Evolutionary conservation across 108 stramenopile genomes (phyloP).

Genomic region (Cyclotella choctawhatcheeana): DNA sequence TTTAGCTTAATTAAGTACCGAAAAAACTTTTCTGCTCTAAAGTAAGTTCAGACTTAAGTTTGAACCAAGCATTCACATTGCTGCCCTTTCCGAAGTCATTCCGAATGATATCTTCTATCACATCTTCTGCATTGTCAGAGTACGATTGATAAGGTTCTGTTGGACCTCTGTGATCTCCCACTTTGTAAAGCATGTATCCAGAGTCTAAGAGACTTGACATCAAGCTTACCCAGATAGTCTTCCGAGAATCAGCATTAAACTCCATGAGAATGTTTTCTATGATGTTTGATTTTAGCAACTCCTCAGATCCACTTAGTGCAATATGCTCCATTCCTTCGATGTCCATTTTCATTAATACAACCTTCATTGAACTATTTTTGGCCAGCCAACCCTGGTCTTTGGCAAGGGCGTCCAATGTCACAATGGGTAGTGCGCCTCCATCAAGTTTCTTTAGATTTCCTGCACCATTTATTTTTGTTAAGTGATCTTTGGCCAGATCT

Average conservation of each 20-base stretch:
- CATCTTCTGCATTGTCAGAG: neutral
- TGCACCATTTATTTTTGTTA: neutral
- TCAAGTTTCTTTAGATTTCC: conserved; percentile 9
- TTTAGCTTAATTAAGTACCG: no score
- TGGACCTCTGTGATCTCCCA: conserved; percentile 13
- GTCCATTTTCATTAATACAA: conserved; percentile 55
- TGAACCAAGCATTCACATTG: conserved; percentile 25
- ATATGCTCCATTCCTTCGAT: conserved; percentile 46
- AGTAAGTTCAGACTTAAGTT: conserved; percentile 17
- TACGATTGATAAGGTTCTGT: conserved; percentile 4
- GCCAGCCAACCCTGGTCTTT: conserved; percentile 42
- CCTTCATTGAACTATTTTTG: neutral
- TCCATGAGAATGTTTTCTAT: conserved; percentile 49
- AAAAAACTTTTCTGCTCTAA: no score
- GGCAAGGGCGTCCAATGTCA: conserved; percentile 51
- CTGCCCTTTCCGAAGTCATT: neutral
- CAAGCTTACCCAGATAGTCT: neutral
- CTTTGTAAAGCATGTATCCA: conserved; percentile 31
- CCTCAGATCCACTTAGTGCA: conserved; percentile 41
- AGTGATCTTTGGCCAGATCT: conserved; percentile 6
- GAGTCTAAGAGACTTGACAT: conserved; percentile 13
- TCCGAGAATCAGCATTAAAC: conserved; percentile 22
- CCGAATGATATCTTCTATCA: neutral
- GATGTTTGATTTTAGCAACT: conserved; percentile 29
- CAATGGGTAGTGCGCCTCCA: conserved; percentile 24